phyloP scores from a whole-genome alignment of 176 grass and related monocot genomes.

The Elymus sibiricus region DNA sequence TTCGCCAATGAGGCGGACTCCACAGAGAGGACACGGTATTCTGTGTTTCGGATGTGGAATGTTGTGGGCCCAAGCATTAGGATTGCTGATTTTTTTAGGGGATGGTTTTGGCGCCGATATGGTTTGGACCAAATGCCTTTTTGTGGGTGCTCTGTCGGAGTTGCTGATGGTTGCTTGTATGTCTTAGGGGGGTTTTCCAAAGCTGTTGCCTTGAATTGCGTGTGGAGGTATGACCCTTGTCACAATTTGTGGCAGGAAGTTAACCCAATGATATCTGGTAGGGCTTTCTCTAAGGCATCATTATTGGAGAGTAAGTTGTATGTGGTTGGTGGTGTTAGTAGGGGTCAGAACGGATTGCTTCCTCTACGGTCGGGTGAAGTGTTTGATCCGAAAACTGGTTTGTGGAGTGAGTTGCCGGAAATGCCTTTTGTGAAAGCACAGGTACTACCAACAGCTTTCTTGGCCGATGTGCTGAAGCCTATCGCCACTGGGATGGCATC shows the following conservation, averaged over 20 bases:
- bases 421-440: slow-evolving; percentile 85
- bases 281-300: slow-evolving; percentile 86
- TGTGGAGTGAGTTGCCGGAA: slow-evolving; percentile 62
- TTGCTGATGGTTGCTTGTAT: slow-evolving; percentile 68
- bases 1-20: slow-evolving; percentile 53
- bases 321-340: slow-evolving; percentile 81
- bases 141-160: slow-evolving; percentile 61
- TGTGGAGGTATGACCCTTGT: slow-evolving; percentile 72
- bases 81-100: slow-evolving; percentile 71
- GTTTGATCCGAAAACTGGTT: slow-evolving; percentile 68
- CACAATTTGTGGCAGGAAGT: slow-evolving; percentile 75
- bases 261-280: slow-evolving; percentile 61
- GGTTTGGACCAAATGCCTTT: slow-evolving; percentile 59
- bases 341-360: slow-evolving; percentile 53
- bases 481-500: slow-evolving; percentile 75
- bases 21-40: slow-evolving; percentile 27
- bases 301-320: slow-evolving; percentile 77
- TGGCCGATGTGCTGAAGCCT: slow-evolving; percentile 81
- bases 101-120: slow-evolving; percentile 54
- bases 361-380: slow-evolving; percentile 76
- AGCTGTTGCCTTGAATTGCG: slow-evolving; percentile 57
- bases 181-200: slow-evolving; percentile 77
- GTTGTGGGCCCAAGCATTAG: slow-evolving; percentile 74
- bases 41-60: slow-evolving; percentile 53
- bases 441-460: slow-evolving; percentile 61